Conservation (phyloP, 2,329 filamentous ascomycete species). For the Ceratocystis destructans region DNA sequence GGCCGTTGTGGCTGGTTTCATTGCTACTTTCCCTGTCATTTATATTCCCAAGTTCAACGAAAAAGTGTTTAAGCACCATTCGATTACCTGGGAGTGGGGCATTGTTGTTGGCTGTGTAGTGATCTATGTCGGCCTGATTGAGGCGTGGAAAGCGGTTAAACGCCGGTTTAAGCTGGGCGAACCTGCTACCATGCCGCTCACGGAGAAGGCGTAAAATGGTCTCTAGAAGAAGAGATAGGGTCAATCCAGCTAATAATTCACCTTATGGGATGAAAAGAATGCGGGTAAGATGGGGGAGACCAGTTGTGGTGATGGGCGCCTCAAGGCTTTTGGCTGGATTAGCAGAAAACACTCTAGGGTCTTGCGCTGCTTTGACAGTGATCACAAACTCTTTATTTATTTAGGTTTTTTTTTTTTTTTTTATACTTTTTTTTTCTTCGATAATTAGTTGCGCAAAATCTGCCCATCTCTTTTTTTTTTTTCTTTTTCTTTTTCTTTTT, state of each 20-base stretch:
- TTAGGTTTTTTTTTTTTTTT: background rate
- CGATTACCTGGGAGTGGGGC: slow-evolving; percentile 59
- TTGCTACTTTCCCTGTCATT: slow-evolving; percentile 47
- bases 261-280: too few species aligned
- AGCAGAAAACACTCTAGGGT: background rate
- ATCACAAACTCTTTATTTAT: background rate
- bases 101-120: slow-evolving; percentile 47
- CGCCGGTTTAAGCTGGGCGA: slow-evolving; percentile 31
- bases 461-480: background rate
- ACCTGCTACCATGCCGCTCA: background rate
- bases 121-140: slow-evolving; percentile 49
- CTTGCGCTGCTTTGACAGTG: background rate
- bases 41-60: slow-evolving; percentile 56
- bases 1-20: slow-evolving; percentile 46
- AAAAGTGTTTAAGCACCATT: slow-evolving; percentile 54
- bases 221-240: background rate
- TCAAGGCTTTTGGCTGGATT: background rate
- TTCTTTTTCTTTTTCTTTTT: too few species aligned
- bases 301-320: background rate
- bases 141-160: slow-evolving; percentile 58
- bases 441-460: background rate
- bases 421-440: background rate
- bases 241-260: too few species aligned
- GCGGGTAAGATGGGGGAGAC: too few species aligned
- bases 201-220: slow-evolving; percentile 8